Conservation (phyloP, 2,329 filamentous ascomycete genomes). For the Capronia epimyces region DNA sequence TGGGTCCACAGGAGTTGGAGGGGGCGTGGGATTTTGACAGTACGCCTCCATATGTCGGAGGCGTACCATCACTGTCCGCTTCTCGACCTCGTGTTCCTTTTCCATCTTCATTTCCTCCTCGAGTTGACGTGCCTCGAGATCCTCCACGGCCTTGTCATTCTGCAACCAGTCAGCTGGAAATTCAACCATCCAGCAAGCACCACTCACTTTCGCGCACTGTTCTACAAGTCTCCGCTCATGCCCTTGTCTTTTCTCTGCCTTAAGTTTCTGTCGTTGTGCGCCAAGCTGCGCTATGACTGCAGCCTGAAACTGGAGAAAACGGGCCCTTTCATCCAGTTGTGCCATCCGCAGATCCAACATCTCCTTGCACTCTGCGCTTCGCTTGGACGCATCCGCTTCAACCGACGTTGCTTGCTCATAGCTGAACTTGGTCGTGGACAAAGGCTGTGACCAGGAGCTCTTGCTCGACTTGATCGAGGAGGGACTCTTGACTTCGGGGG, state of each 20-base stretch:
- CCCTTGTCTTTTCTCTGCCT: slow-evolving; percentile 31
- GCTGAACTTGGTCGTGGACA: slow-evolving; percentile 11
- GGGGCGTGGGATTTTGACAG: slow-evolving; percentile 39
- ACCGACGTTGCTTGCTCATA: slow-evolving; percentile 9
- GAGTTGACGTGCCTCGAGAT: slow-evolving; percentile 42
- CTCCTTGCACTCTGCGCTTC: slow-evolving; percentile 25
- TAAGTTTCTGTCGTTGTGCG: slow-evolving; percentile 17
- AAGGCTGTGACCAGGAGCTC: slow-evolving; percentile 23
- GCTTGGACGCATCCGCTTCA: slow-evolving; percentile 22
- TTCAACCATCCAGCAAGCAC: not conserved
- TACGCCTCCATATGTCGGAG: slow-evolving; percentile 47
- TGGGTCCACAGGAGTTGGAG: slow-evolving; percentile 31
- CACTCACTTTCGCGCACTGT: slow-evolving; percentile 38
- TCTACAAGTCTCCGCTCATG: slow-evolving; percentile 35
- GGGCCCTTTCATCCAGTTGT: slow-evolving; percentile 27
- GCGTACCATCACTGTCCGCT: slow-evolving; percentile 40
- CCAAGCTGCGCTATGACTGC: slow-evolving; percentile 19
- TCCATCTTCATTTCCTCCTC: slow-evolving; percentile 42
- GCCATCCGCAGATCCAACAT: slow-evolving; percentile 22
- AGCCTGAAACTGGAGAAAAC: slow-evolving; percentile 27
- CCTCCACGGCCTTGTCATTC: slow-evolving; percentile 35
- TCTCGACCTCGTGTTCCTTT: slow-evolving; percentile 42
- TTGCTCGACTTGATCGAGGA: slow-evolving; percentile 23
- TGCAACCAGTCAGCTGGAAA: slow-evolving; percentile 24
- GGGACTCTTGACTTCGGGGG: slow-evolving; percentile 15